A percentile compares a stretch with the other conserved stretches of the same genome.
Evolutionary conservation across 768 basidiomycete species (phyloP).

Genomic region (Trametes maxima): DNA sequence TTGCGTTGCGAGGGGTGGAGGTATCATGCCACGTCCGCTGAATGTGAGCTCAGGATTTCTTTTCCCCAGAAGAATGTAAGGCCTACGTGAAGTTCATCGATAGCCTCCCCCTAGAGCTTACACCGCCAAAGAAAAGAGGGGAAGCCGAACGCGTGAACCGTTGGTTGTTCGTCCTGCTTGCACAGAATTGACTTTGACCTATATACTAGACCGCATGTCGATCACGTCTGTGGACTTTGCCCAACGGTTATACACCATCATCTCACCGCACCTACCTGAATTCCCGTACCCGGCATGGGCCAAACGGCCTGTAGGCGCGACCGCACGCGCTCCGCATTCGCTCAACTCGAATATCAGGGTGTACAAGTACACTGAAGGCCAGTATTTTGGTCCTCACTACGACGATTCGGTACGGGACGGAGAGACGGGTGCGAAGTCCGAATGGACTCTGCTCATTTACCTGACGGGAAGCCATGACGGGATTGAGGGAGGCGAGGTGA

Average conservation of each 20-base stretch:
- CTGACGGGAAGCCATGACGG: conserved; percentile 73
- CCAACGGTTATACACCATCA: conserved; percentile 45
- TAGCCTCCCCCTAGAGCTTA: conserved; percentile 59
- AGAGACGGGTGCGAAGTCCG: conserved; percentile 61
- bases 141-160: conserved; percentile 74
- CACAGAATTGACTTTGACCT: neutral
- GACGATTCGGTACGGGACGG: conserved; percentile 69
- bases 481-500: conserved; percentile 69
- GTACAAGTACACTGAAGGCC: conserved; percentile 65
- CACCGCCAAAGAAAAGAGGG: conserved; percentile 70
- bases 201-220: conserved; percentile 58
- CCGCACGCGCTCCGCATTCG: conserved; percentile 49
- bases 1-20: neutral
- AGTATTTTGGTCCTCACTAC: conserved; percentile 77
- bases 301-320: conserved; percentile 26
- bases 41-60: conserved; percentile 48
- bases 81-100: conserved; percentile 61
- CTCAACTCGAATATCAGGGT: conserved; percentile 76
- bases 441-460: conserved; percentile 80
- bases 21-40: conserved; percentile 1
- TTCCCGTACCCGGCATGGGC: conserved; percentile 47
- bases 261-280: conserved; percentile 60
- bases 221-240: conserved; percentile 63
- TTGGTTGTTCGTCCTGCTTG: conserved; percentile 27
- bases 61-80: conserved; percentile 65